Evolutionary conservation across 192 early-diverging fungal genomes (phyloP), one percentile per base, ranked within the genome.

Genomic region (Backusella morwellensis): DNA sequence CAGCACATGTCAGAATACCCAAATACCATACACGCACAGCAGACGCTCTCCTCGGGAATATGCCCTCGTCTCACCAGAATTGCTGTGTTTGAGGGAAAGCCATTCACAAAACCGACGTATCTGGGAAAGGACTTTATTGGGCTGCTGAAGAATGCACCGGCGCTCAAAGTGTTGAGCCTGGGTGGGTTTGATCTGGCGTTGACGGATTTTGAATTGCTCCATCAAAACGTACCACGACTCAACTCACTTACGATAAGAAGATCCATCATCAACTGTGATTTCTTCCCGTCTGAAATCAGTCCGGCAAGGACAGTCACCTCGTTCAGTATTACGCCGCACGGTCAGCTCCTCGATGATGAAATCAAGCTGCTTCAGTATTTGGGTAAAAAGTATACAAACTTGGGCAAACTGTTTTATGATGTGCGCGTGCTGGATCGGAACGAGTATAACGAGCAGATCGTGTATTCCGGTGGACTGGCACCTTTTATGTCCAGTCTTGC

Each of bases 121-220:
- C 56, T 63, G 2, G 56, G 56, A 26, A 63, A 63, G 56, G 56
- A 63, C 26, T 63, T 63, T 63, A 63, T 63, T 63, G 56, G 23
- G 3, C 26, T 63, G 26, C 56, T 63, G 0, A 63, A 63, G 11
- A 63, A 63, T 12, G 56, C 56, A 4, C 56, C 56, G 12, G 56
- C 26, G 19, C 26, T 63, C 2, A 63, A 63, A 26, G n/a, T 63
- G 6, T 0, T 63, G 9, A 63, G 56, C 11, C 21, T 63, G 9
- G 56, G 56, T 4, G 56, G 56, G 11, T 63, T 63, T 63, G 56
- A 63, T 63, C 23, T 63, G 26, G 56, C 56, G 12, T 63, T 63
- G 56, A 63, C 56, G 23, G 56, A 63, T 63, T 26, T 63, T 63
- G 56, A 63, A 63, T 63, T 63, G 26, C 56, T 63, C 9, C 56